Evolutionary conservation across 225 moss, liverwort and hornwort genomes (phyloP).

Genomic region (Anthoceros angustus): DNA sequence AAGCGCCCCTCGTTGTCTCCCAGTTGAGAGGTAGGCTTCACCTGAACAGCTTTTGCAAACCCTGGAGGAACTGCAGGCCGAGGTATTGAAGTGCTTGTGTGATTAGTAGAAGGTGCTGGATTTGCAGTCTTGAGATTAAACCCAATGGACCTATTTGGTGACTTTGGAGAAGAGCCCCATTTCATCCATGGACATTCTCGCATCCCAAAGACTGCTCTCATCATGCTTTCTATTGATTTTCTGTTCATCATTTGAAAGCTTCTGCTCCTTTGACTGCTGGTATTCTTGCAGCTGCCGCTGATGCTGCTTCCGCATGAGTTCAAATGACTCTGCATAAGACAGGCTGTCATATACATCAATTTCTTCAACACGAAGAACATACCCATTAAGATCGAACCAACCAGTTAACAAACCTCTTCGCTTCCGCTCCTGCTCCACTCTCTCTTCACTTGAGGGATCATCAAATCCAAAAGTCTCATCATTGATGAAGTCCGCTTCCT

Average conservation of each 20-base stretch:
- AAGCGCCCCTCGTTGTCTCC: not conserved
- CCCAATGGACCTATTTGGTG: not conserved
- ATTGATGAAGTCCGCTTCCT: slow-evolving; percentile 82
- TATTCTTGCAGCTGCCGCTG: not conserved
- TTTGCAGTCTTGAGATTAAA: not conserved
- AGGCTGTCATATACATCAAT: not conserved
- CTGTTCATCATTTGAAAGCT: not conserved
- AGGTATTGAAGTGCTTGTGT: not conserved
- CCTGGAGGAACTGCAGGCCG: slow-evolving; percentile 3
- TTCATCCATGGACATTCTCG: not conserved
- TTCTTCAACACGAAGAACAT: not conserved
- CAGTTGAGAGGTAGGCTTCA: not conserved
- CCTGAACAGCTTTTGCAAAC: not conserved
- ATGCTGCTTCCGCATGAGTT: slow-evolving; percentile 1
- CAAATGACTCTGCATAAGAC: not conserved
- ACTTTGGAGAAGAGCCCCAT: not conserved
- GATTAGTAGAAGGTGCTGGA: not conserved
- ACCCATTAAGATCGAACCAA: not conserved
- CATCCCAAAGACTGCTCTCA: not conserved
- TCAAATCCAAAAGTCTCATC: slow-evolving; percentile 89
- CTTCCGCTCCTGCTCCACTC: slow-evolving; percentile 82
- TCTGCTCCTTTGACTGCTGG: not conserved
- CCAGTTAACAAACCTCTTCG: slow-evolving; percentile 55
- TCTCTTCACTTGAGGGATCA: slow-evolving; percentile 53
- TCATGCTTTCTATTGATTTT: not conserved